phyloP scores from a whole-genome alignment of 2,329 filamentous ascomycete genomes.

The Epicoccum nigrum region DNA sequence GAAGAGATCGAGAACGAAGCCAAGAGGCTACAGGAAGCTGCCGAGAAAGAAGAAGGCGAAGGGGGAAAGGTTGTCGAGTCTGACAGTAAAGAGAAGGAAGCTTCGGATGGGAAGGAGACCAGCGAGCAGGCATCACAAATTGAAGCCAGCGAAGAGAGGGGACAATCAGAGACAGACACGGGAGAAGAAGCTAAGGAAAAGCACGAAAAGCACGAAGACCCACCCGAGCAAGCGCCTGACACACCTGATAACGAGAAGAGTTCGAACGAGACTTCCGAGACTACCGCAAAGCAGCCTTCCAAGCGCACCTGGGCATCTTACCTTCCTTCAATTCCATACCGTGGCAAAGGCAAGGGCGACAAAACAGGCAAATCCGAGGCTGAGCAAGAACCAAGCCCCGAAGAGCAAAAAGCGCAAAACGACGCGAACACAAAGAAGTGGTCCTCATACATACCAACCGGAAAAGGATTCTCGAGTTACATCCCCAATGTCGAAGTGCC shows the following conservation, averaged over 20 bases:
- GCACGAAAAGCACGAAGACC: slow-evolving; percentile 19
- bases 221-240: slow-evolving; percentile 41
- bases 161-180: background rate
- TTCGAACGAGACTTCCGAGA: slow-evolving; percentile 9
- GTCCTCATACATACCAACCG: slow-evolving; percentile 55
- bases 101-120: background rate
- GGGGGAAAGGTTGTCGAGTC: background rate
- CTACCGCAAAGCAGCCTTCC: slow-evolving; percentile 22
- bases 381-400: slow-evolving; percentile 30
- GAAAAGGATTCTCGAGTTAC: slow-evolving; percentile 56
- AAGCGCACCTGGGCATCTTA: slow-evolving; percentile 50
- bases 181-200: slow-evolving; percentile 10
- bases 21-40: slow-evolving; percentile 29
- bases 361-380: slow-evolving; percentile 25
- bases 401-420: slow-evolving; percentile 42
- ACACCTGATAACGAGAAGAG: slow-evolving; percentile 30
- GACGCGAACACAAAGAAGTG: slow-evolving; percentile 50
- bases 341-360: slow-evolving; percentile 31
- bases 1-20: slow-evolving; percentile 35
- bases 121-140: background rate
- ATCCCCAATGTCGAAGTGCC: slow-evolving; percentile 49
- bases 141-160: slow-evolving; percentile 5
- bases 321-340: slow-evolving; percentile 48
- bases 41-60: slow-evolving; percentile 20
- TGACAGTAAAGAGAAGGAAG: background rate